Percentiles rank a stretch among this genome's conserved stretches.
Conservation (phyloP, 2,329 filamentous ascomycete species). For the Neodidymelliopsis sp. region DNA sequence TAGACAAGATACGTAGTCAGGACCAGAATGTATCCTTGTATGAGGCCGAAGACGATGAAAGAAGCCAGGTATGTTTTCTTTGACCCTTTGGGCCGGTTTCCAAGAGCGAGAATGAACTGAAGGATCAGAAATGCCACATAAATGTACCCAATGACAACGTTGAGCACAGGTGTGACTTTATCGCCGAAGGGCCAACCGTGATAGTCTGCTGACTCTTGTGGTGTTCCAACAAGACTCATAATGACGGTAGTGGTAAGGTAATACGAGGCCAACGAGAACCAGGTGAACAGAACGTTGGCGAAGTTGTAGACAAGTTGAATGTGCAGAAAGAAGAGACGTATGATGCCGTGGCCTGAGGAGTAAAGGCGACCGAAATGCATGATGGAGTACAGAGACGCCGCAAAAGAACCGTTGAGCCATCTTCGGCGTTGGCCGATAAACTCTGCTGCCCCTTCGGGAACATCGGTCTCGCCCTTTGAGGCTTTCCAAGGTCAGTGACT, state of each 20-base stretch:
- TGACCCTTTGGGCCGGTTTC: slow-evolving; percentile 91
- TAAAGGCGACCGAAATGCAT: slow-evolving; percentile 98
- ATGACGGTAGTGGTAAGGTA: slow-evolving; percentile 94
- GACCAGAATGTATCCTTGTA: slow-evolving; percentile 86
- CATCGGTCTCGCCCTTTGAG: slow-evolving; percentile 95
- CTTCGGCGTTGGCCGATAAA: slow-evolving; percentile 95
- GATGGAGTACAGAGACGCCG: slow-evolving; percentile 89
- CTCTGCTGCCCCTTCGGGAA: slow-evolving; percentile 90
- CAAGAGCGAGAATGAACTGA: slow-evolving; percentile 91
- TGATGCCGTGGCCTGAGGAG: slow-evolving; percentile 91
- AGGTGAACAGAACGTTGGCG: slow-evolving; percentile 82
- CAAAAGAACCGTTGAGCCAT: slow-evolving; percentile 98
- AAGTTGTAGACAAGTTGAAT: slow-evolving; percentile 92
- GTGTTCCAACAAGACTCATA: slow-evolving; percentile 84
- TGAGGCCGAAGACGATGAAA: slow-evolving; percentile 81
- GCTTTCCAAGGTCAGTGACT: too few species aligned
- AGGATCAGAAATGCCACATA: slow-evolving; percentile 88
- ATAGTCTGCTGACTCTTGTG: slow-evolving; percentile 44
- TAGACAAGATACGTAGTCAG: slow-evolving; percentile 84
- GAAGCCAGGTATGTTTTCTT: slow-evolving; percentile 88
- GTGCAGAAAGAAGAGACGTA: slow-evolving; percentile 97
- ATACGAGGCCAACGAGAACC: slow-evolving; percentile 79
- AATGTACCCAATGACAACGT: slow-evolving; percentile 84
- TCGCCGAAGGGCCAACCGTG: slow-evolving; percentile 87
- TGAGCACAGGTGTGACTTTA: slow-evolving; percentile 80